A percentile compares a stretch with the other conserved stretches of the same genome.
phyloP scores from a whole-genome alignment of 495 filamentous ascomycete genomes.

The Paragyromitra xinjiangensis region DNA sequence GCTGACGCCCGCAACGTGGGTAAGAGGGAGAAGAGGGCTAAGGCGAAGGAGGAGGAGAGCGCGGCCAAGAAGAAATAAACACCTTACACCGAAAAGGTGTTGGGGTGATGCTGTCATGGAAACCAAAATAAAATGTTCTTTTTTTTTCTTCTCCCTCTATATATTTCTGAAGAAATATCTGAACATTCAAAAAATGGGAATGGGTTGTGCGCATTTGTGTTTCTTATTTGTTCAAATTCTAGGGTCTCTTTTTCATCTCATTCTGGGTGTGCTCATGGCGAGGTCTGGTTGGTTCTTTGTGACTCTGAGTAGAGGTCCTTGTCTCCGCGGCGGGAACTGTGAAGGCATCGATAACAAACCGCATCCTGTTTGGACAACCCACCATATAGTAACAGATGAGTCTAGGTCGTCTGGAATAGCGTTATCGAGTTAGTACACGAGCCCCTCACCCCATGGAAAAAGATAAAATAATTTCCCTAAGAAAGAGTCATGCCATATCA shows the following conservation, averaged over 20 bases:
- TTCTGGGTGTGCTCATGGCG: neutral
- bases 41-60: conserved; percentile 89
- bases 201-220: conserved; percentile 31
- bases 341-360: neutral
- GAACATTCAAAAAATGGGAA: conserved; percentile 39
- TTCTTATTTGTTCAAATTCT: conserved; percentile 44
- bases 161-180: conserved; percentile 9
- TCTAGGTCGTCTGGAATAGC: neutral
- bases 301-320: neutral
- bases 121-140: conserved; percentile 43
- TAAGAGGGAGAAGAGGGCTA: conserved; percentile 88
- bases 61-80: conserved; percentile 91
- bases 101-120: conserved; percentile 35
- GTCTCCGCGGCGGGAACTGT: neutral
- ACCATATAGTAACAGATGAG: neutral
- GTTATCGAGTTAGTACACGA: neutral
- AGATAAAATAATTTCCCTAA: neutral
- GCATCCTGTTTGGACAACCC: neutral
- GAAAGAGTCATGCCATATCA: conserved; percentile 19
- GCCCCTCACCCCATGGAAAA: neutral
- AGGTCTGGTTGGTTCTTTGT: neutral
- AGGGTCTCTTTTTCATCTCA: conserved; percentile 30
- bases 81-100: conserved; percentile 9
- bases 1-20: conserved; percentile 83
- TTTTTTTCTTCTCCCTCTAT: conserved; percentile 18